Percentiles rank a stretch among this genome's conserved stretches.
Evolutionary conservation across 495 filamentous ascomycete species (phyloP).

Genomic region (Penicillium daleae): DNA sequence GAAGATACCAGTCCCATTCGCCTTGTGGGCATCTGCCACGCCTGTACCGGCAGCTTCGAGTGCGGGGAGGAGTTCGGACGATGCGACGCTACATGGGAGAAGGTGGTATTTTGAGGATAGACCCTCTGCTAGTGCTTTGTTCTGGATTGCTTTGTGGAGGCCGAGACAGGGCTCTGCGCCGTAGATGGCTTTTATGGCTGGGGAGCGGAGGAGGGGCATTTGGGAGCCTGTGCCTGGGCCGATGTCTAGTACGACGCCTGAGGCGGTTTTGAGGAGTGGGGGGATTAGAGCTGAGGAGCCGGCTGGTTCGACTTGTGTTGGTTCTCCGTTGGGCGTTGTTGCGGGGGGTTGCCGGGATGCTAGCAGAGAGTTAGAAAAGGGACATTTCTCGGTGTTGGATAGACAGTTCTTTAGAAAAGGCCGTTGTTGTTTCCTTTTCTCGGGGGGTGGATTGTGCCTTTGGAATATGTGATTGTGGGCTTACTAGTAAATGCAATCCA

Average conservation of each 20-base stretch:
- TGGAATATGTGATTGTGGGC: background rate
- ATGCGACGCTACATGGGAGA: slow-evolving; percentile 63
- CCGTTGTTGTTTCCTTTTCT: background rate
- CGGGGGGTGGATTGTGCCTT: background rate
- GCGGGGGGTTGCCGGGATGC: slow-evolving; percentile 2
- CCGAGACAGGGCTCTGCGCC: slow-evolving; percentile 68
- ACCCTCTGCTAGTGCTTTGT: slow-evolving; percentile 49
- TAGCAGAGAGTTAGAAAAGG: slow-evolving; percentile 3
- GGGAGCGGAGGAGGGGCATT: slow-evolving; percentile 47
- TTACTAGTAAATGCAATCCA: slow-evolving; percentile 47
- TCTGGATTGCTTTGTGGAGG: slow-evolving; percentile 56
- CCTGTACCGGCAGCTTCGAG: slow-evolving; percentile 48
- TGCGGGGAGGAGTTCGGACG: slow-evolving; percentile 43
- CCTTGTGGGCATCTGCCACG: slow-evolving; percentile 16
- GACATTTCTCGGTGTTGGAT: background rate
- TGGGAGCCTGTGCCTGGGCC: slow-evolving; percentile 55
- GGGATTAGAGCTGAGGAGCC: slow-evolving; percentile 45
- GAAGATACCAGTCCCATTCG: slow-evolving; percentile 47
- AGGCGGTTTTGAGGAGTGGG: slow-evolving; percentile 38
- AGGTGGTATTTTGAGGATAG: slow-evolving; percentile 66
- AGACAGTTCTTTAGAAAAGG: background rate
- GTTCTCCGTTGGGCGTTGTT: slow-evolving; percentile 15
- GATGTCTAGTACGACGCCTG: slow-evolving; percentile 51
- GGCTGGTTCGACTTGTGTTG: slow-evolving; percentile 14
- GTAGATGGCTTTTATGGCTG: slow-evolving; percentile 59